phyloP scores from a whole-genome alignment of 1,284 basidiomycete species.

The Pyrrhoderma noxium region DNA sequence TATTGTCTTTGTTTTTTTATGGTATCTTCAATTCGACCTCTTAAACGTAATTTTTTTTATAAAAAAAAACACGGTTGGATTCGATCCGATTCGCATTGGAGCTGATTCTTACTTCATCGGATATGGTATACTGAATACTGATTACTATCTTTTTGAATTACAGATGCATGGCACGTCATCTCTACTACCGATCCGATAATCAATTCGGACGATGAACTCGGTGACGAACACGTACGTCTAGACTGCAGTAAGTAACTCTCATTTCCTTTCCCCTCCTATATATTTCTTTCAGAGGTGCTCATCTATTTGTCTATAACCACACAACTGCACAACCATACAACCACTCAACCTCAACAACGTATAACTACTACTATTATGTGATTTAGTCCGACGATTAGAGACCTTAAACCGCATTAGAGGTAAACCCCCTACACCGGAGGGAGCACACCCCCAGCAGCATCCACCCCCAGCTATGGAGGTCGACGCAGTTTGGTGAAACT shows the following conservation, averaged over 20 bases:
- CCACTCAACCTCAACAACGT: too few species aligned
- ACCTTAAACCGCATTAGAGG: conserved; percentile 40
- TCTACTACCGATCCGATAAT: conserved; percentile 54
- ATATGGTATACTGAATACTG: too few species aligned
- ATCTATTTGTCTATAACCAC: background rate
- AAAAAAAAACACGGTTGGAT: too few species aligned
- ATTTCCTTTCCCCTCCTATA: conserved; percentile 1
- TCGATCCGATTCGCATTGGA: too few species aligned
- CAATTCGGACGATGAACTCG: conserved; percentile 66
- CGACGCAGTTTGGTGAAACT: conserved; percentile 7
- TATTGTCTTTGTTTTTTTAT: background rate
- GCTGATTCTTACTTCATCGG: too few species aligned
- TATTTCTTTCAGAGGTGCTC: background rate
- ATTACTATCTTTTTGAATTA: too few species aligned
- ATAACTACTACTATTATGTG: too few species aligned
- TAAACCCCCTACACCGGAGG: conserved; percentile 32
- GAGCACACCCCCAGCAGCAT: background rate
- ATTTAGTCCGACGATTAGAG: conserved; percentile 43
- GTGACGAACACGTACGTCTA: conserved; percentile 50
- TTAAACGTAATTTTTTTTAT: too few species aligned
- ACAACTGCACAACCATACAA: too few species aligned
- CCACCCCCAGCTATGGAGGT: conserved; percentile 13
- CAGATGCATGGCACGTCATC: conserved; percentile 67
- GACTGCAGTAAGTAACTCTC: conserved; percentile 54
- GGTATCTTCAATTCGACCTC: too few species aligned